Evolutionary conservation across 1,284 basidiomycete species (phyloP).

Genomic region (Laetiporus sulphureus): DNA sequence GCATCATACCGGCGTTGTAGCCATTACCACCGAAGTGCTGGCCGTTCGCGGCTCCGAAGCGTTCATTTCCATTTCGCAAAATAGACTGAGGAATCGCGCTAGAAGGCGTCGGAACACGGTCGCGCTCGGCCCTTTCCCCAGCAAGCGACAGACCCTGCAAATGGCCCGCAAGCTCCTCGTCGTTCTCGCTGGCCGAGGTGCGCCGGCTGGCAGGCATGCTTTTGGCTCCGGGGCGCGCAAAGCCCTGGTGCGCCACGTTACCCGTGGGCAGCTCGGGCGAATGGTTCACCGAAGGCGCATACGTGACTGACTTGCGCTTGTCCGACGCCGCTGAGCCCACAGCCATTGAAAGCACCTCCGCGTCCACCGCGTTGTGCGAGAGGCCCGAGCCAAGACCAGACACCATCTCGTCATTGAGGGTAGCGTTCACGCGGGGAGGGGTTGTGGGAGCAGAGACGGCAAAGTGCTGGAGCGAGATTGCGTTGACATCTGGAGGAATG

Average conservation of each 20-base stretch:
- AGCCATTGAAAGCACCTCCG: conserved; percentile 53
- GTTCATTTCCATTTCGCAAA: conserved; percentile 41
- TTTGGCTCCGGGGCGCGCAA: conserved; percentile 63
- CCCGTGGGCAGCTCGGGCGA: conserved; percentile 57
- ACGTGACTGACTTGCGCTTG: conserved; percentile 83
- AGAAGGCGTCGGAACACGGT: conserved; percentile 18
- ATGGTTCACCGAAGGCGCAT: conserved; percentile 66
- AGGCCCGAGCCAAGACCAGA: conserved; percentile 35
- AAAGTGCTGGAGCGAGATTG: conserved; percentile 51
- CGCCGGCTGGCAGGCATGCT: conserved; percentile 86
- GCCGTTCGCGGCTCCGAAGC: conserved; percentile 43
- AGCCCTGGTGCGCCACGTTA: conserved; percentile 39
- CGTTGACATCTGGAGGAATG: conserved; percentile 66
- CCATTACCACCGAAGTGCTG: conserved; percentile 47
- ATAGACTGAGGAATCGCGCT: conserved; percentile 32
- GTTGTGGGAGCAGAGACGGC: conserved; percentile 81
- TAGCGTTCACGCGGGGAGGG: conserved; percentile 68
- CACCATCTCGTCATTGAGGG: conserved; percentile 41
- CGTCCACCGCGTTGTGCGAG: conserved; percentile 46
- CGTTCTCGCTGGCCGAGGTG: conserved; percentile 73
- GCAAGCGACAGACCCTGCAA: conserved; percentile 61
- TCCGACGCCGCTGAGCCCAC: conserved; percentile 58
- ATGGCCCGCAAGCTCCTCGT: conserved; percentile 73
- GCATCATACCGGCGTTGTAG: conserved; percentile 79
- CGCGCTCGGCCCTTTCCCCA: conserved; percentile 44